These are phyloP conservation scores for Aspergillus sparsus DNA, from an alignment of 495 filamentous ascomycete species.

Conservation along the genomic window DNA sequence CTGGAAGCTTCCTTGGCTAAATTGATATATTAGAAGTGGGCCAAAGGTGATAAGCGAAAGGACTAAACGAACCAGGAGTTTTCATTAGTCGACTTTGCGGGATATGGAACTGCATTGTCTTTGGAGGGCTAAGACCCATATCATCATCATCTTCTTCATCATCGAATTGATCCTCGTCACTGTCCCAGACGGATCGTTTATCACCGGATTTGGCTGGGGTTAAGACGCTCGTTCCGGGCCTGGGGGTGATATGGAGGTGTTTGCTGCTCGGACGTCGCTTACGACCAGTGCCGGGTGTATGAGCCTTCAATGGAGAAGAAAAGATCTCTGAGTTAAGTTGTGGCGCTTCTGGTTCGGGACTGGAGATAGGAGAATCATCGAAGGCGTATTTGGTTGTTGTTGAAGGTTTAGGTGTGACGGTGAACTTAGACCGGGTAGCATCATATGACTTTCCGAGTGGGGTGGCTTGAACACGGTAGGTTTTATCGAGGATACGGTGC, in stretches of 20 bases:
- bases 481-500: conserved; percentile 88
- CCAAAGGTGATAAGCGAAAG: conserved; percentile 10
- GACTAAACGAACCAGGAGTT: conserved; percentile 73
- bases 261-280: conserved; percentile 40
- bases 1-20: conserved; percentile 85
- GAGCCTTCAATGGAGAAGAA: conserved; percentile 61
- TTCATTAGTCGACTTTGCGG: conserved; percentile 84
- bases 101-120: conserved; percentile 96
- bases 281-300: conserved; percentile 41
- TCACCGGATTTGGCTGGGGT: conserved; percentile 55
- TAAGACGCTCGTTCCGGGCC: conserved; percentile 79
- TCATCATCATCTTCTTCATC: conserved; percentile 58
- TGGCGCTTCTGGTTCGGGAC: conserved; percentile 75
- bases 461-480: conserved; percentile 89
- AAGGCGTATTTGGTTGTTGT: conserved; percentile 32
- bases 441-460: conserved; percentile 61
- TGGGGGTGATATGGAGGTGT: conserved; percentile 43
- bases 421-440: conserved; percentile 39
- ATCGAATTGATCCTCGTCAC: conserved; percentile 55
- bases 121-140: conserved; percentile 75
- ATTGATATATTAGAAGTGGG: conserved; percentile 8
- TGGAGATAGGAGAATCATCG: conserved; percentile 67
- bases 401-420: conserved; percentile 37
- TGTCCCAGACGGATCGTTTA: conserved; percentile 59
- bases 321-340: conserved; percentile 85